Conservation (phyloP, 2,329 filamentous ascomycete species). For the Colletotrichum tofieldiae region DNA sequence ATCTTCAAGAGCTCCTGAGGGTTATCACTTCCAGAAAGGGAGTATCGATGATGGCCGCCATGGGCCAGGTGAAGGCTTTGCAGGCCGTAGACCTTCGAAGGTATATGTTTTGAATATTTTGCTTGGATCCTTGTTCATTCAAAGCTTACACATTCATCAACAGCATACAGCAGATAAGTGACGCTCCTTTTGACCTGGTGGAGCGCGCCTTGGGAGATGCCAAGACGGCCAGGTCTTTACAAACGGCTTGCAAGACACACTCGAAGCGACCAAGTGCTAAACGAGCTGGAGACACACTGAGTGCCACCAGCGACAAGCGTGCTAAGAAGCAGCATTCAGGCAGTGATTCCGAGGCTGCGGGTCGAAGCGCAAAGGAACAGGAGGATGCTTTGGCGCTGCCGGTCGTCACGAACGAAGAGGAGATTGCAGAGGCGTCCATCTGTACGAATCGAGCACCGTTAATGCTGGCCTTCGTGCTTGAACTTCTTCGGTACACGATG, state of each 20-base stretch:
- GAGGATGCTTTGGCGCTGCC: conserved; percentile 76
- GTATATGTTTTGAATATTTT: conserved; percentile 56
- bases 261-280: conserved; percentile 54
- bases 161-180: conserved; percentile 70
- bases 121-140: not conserved
- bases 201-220: conserved; percentile 64
- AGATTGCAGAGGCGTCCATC: conserved; percentile 71
- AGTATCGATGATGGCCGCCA: conserved; percentile 71
- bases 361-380: conserved; percentile 62
- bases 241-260: conserved; percentile 69
- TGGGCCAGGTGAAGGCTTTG: conserved; percentile 71
- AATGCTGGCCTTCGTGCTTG: conserved; percentile 84
- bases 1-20: conserved; percentile 74
- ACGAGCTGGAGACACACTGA: not conserved
- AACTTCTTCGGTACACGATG: conserved; percentile 84
- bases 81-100: conserved; percentile 69
- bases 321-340: conserved; percentile 5
- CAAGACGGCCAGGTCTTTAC: conserved; percentile 66
- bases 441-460: conserved; percentile 87
- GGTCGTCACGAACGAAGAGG: conserved; percentile 69
- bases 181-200: conserved; percentile 61
- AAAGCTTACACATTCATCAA: conserved; percentile 25
- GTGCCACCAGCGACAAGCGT: conserved; percentile 46
- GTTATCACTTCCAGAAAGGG: conserved; percentile 71
- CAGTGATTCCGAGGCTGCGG: conserved; percentile 42